These are phyloP conservation scores for Scheffersomyces cryptocercus DNA, from an alignment of 1,139 yeast species.

Conservation along the genomic window DNA sequence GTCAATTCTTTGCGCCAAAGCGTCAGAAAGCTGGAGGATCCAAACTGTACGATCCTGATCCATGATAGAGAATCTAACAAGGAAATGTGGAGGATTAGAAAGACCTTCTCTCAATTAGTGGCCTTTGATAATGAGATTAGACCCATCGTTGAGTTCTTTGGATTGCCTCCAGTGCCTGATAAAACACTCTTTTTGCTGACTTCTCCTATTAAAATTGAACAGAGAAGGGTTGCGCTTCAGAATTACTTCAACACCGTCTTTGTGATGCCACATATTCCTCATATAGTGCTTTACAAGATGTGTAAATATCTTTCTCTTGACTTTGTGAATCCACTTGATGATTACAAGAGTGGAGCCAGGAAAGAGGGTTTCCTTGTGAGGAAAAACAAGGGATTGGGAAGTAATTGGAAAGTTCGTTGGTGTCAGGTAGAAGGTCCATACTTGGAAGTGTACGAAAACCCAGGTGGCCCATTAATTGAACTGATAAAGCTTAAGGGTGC, in stretches of 20 bases:
- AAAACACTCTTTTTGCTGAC: slow-evolving; percentile 54
- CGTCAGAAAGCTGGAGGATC: slow-evolving; percentile 51
- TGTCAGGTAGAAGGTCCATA: slow-evolving; percentile 69
- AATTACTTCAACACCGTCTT: slow-evolving; percentile 63
- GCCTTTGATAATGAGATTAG: slow-evolving; percentile 60
- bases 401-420: slow-evolving; percentile 74
- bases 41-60: slow-evolving; percentile 60
- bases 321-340: slow-evolving; percentile 64
- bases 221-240: slow-evolving; percentile 55
- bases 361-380: slow-evolving; percentile 74
- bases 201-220: slow-evolving; percentile 67
- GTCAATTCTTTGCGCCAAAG: slow-evolving; percentile 28
- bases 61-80: slow-evolving; percentile 58
- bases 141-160: slow-evolving; percentile 54
- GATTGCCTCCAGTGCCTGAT: slow-evolving; percentile 66
- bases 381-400: slow-evolving; percentile 56
- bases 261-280: slow-evolving; percentile 63
- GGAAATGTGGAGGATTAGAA: slow-evolving; percentile 73
- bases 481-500: slow-evolving; percentile 58
- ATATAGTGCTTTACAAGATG: slow-evolving; percentile 50
- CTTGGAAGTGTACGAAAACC: slow-evolving; percentile 61
- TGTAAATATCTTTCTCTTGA: slow-evolving; percentile 72
- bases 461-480: slow-evolving; percentile 61
- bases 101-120: slow-evolving; percentile 55
- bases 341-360: slow-evolving; percentile 53